Conservation (phyloP, 805 yeast species). For the Yamadazyma nakazawae region DNA sequence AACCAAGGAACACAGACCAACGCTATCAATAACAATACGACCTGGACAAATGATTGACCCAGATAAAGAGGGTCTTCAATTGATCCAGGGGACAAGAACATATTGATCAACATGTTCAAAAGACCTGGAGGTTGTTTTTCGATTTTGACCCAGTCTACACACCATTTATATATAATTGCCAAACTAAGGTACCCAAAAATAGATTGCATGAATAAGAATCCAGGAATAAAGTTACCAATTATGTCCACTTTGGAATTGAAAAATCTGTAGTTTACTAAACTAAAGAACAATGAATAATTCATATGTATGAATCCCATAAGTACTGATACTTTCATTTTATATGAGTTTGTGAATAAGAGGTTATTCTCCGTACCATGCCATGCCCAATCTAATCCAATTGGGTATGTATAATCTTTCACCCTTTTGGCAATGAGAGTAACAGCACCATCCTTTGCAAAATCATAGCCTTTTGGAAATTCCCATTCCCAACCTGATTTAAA, state of each 20-base stretch:
- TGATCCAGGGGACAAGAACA: conserved; percentile 72
- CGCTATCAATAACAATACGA: conserved; percentile 55
- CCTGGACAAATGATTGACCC: conserved; percentile 62
- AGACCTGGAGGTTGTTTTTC: conserved; percentile 66
- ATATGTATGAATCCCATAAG: conserved; percentile 74
- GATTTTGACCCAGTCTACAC: conserved; percentile 64
- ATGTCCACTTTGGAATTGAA: conserved; percentile 63
- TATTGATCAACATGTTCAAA: conserved; percentile 69
- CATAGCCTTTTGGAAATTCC: conserved; percentile 50
- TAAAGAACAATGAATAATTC: conserved; percentile 66
- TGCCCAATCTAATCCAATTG: conserved; percentile 64
- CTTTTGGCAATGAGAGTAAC: conserved; percentile 46
- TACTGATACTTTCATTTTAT: conserved; percentile 74
- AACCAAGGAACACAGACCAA: conserved; percentile 74
- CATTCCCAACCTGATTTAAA: conserved; percentile 71
- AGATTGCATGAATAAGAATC: conserved; percentile 70
- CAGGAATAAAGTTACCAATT: conserved; percentile 71
- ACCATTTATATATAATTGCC: conserved; percentile 73
- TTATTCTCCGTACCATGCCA: conserved; percentile 84
- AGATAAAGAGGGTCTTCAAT: conserved; percentile 63
- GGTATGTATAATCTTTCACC: conserved; percentile 46
- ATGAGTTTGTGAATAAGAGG: conserved; percentile 65
- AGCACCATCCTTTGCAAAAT: conserved; percentile 22
- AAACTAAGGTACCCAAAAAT: conserved; percentile 69
- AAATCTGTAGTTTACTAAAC: conserved; percentile 58